phyloP scores from a whole-genome alignment of 225 moss, liverwort and hornwort species.

The Thuidium tamariscinum region DNA sequence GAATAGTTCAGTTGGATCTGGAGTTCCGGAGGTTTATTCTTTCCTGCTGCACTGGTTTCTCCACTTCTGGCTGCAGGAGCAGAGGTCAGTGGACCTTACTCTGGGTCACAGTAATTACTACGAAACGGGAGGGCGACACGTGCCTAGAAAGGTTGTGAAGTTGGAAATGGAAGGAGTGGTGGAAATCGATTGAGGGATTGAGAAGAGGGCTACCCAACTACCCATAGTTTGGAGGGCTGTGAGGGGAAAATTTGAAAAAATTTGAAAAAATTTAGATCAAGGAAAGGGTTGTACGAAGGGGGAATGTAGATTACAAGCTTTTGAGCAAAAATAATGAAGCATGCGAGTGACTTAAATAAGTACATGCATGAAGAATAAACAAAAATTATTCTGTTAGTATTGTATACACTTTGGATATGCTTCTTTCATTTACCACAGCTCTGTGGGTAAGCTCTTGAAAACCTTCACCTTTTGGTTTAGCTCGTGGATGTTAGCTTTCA shows the following conservation, averaged over 20 bases:
- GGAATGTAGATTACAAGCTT: neutral
- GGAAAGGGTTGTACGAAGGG: fast-evolving
- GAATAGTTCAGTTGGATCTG: no score
- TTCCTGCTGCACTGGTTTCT: neutral
- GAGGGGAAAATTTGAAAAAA: neutral
- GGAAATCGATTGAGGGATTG: neutral
- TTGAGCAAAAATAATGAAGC: neutral
- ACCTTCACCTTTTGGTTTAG: fast-evolving
- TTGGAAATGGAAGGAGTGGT: neutral
- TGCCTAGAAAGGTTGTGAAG: neutral
- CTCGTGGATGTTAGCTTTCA: fast-evolving
- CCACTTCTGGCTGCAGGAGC: neutral
- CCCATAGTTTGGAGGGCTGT: neutral
- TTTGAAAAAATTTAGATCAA: neutral
- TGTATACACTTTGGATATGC: neutral
- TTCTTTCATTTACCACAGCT: fast-evolving
- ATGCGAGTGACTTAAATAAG: fast-evolving
- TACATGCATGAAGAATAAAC: neutral
- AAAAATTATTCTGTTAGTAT: neutral
- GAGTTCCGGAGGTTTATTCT: neutral
- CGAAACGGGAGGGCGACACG: neutral
- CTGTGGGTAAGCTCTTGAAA: fast-evolving
- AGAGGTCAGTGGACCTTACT: neutral
- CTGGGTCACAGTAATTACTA: neutral
- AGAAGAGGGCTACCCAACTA: neutral